Conservation (phyloP, 352 stramenopile species). For the Phytophthora brassicae region DNA sequence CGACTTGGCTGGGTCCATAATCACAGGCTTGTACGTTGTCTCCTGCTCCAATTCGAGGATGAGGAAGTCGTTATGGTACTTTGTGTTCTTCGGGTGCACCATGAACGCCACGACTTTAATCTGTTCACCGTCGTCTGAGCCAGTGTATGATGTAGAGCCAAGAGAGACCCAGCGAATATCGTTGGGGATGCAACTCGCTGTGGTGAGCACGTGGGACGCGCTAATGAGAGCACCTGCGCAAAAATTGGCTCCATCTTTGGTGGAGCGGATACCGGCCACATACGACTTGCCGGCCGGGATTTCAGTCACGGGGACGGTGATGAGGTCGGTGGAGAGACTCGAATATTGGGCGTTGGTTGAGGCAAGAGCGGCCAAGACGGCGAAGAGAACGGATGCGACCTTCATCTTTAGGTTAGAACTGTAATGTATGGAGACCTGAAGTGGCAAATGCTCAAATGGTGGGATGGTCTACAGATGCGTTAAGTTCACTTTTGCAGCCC, state of each 20-base stretch:
- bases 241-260: constrained; percentile 30
- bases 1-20: constrained; percentile 31
- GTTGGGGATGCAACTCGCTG: constrained; percentile 44
- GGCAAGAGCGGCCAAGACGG: constrained; percentile 2
- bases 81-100: constrained; percentile 42
- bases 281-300: constrained; percentile 44
- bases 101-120: constrained; percentile 47
- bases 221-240: constrained; percentile 46
- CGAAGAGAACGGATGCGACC: constrained; percentile 13
- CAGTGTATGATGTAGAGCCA: constrained; percentile 47
- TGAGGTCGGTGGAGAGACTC: constrained; percentile 12
- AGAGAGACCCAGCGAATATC: constrained; percentile 53
- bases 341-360: constrained; percentile 6
- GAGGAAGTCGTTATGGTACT: constrained; percentile 48
- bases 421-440: neutral
- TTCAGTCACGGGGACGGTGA: constrained; percentile 23
- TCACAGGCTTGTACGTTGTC: constrained; percentile 37
- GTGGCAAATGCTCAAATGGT: constrained; percentile 33
- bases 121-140: constrained; percentile 40
- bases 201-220: constrained; percentile 38
- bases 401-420: constrained; percentile 30
- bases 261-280: constrained; percentile 33
- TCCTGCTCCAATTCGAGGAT: constrained; percentile 48
- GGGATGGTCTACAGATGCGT: constrained; percentile 17
- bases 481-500: neutral